Base-by-base conservation (phyloP, 257 asterid genomes). In the Verbena officinalis region DNA sequence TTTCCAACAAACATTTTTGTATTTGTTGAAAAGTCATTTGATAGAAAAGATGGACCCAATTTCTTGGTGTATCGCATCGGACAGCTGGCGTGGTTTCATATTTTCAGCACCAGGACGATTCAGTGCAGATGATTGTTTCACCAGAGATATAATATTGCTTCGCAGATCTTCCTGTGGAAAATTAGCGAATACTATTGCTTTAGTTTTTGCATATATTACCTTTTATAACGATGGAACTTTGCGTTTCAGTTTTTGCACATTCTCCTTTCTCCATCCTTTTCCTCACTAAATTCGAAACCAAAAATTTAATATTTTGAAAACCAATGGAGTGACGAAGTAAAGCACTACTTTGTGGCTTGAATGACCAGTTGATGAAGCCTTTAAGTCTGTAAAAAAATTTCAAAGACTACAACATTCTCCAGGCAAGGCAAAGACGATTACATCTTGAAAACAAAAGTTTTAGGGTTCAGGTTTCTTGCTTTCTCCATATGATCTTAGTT, bases 31-130 rank as follows among this genome's bases (percentile, higher is more conserved):
- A 34, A 31, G 48, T 46, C 12, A 22, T 1, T 62, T 6, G 0
- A 1, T 14, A 34, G 44, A 10, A 59, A 65, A 55, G 27, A 65
- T 78, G n/a, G 73, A 93, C 99, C 99, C 97, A 27, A 93, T 79
- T 79, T 93, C 99, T 80, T 80, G 74, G 77, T 84, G 95, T 82
- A 93, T 87, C 27, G 97, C 95, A 80, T 93, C 97, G 19, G 97
- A 84, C 59, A 93, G 96, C 81, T 93, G 99, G 22, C 97, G 86
- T 2, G 89, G 97, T 74, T 87, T 93, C 97, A 90, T 82, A 70
- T 70, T 83, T 80, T 82, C 91, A 17, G 84, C 87, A 66, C 97
- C 94, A 13, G 95, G 89, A 64, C 84, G 76, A 63, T 77, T 86
- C 67, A 93, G 90, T 16, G 84, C 88, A 13, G 76, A 72, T 56